Conservation (phyloP, 1,284 basidiomycete species). For the Xerocomus minutiporus region DNA sequence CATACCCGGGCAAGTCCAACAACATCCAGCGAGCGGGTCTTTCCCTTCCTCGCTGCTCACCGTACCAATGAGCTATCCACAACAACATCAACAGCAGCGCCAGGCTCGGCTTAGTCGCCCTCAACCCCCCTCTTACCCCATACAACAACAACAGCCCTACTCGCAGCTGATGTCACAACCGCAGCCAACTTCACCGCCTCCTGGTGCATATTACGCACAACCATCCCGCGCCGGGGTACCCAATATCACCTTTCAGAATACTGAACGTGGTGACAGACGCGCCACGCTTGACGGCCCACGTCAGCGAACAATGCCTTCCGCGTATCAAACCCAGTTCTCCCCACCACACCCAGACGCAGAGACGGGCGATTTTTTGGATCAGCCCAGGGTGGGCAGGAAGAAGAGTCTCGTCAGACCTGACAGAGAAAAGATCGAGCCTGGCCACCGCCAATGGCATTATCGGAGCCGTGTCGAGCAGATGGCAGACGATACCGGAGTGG, state of each 20-base stretch:
- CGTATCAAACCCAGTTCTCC: conserved; percentile 52
- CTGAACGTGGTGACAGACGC: conserved; percentile 62
- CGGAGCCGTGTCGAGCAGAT: conserved; percentile 83
- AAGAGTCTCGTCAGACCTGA: conserved; percentile 93
- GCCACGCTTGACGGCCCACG: conserved; percentile 50
- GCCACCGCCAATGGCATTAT: conserved; percentile 95
- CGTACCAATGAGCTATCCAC: conserved; percentile 39
- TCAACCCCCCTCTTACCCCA: conserved; percentile 26
- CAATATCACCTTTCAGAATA: conserved; percentile 64
- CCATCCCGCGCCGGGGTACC: conserved; percentile 28
- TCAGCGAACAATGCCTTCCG: conserved; percentile 45
- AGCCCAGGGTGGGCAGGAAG: conserved; percentile 64
- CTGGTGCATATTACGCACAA: conserved; percentile 31
- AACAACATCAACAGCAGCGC: conserved; percentile 40
- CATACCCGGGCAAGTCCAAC: conserved; percentile 4
- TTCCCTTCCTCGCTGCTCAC: not conserved
- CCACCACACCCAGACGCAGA: conserved; percentile 49
- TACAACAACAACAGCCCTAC: conserved; percentile 25
- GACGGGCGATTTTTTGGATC: conserved; percentile 37
- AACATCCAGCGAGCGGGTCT: conserved; percentile 4
- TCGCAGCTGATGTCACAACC: conserved; percentile 20
- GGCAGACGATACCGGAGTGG: conserved; percentile 63
- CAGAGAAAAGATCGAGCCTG: conserved; percentile 94
- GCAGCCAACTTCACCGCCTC: conserved; percentile 14
- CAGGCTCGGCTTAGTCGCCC: conserved; percentile 45